phyloP scores from a whole-genome alignment of 2,329 filamentous ascomycete species.

The Penicillium sp. region DNA sequence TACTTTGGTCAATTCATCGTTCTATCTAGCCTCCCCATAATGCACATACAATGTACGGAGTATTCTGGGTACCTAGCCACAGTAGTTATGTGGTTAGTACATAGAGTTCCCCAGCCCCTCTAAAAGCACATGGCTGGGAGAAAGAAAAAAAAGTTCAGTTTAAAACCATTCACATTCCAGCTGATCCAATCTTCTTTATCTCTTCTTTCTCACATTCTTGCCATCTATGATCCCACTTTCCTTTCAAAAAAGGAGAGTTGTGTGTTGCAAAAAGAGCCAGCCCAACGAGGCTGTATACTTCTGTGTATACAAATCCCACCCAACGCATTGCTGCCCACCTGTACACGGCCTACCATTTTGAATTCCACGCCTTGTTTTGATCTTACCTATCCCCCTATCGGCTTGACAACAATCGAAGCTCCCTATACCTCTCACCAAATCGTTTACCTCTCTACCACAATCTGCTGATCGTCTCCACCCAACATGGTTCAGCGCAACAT shows the following conservation, averaged over 20 bases:
- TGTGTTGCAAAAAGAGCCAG: not conserved
- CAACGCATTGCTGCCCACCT: slow-evolving; percentile 3
- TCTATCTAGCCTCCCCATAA: not conserved
- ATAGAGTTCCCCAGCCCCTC: slow-evolving; percentile 20
- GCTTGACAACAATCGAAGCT: not conserved
- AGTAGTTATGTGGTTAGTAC: not conserved
- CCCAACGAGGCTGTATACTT: slow-evolving; percentile 4
- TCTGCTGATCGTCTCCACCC: slow-evolving; percentile 3
- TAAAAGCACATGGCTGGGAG: slow-evolving; percentile 26
- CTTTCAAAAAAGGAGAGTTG: not conserved
- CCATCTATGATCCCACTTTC: not conserved
- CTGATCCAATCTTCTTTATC: not conserved
- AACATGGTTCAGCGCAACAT: slow-evolving; percentile 48
- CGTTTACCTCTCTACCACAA: not conserved
- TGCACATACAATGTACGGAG: not conserved
- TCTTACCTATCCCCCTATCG: not conserved
- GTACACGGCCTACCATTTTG: not conserved
- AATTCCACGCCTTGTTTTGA: not conserved
- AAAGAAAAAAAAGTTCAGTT: not conserved
- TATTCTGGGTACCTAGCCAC: not conserved
- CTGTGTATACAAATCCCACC: slow-evolving; percentile 6
- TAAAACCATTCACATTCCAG: slow-evolving; percentile 17
- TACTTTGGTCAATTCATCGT: not conserved
- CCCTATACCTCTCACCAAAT: not conserved
- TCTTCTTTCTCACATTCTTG: slow-evolving; percentile 4